A percentile compares a stretch with the other conserved stretches of the same genome.
Conservation (phyloP, 2,329 filamentous ascomycete genomes). For the Helotiales sp. region DNA sequence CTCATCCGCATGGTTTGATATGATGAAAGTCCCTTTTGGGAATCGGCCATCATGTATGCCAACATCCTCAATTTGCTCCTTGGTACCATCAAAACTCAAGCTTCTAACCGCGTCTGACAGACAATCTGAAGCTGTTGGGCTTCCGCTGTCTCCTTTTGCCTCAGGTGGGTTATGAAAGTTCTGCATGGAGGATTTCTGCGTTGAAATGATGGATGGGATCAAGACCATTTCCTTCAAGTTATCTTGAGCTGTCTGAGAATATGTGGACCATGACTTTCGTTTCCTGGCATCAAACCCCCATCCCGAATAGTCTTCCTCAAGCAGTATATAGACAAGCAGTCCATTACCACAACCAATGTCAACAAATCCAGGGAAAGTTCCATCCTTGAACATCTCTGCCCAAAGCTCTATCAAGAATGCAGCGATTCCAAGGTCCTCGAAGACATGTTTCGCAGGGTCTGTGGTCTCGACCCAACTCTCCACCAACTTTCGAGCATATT, state of each 20-base stretch:
- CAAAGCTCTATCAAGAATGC: slow-evolving; percentile 93
- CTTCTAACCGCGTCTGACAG: neutral
- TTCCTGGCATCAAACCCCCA: slow-evolving; percentile 91
- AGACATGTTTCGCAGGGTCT: slow-evolving; percentile 88
- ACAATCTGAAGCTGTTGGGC: neutral
- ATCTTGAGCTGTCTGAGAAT: slow-evolving; percentile 50
- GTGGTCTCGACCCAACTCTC: slow-evolving; percentile 83
- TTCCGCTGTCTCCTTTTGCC: slow-evolving; percentile 11
- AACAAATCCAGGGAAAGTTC: slow-evolving; percentile 80
- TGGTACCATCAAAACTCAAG: neutral
- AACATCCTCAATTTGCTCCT: slow-evolving; percentile 38
- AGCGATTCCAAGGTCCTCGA: slow-evolving; percentile 89
- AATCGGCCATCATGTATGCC: slow-evolving; percentile 65
- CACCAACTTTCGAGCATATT: slow-evolving; percentile 72
- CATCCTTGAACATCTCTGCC: slow-evolving; percentile 71
- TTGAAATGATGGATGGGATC: slow-evolving; percentile 46
- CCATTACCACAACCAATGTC: slow-evolving; percentile 97
- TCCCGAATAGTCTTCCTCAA: slow-evolving; percentile 76
- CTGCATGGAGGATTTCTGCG: neutral
- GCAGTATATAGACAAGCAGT: slow-evolving; percentile 79
- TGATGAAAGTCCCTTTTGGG: slow-evolving; percentile 76
- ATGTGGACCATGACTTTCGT: slow-evolving; percentile 81
- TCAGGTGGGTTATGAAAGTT: neutral
- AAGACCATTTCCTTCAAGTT: slow-evolving; percentile 60
- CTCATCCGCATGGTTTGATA: slow-evolving; percentile 97